Base-by-base conservation (phyloP, 306 rosid species). In the Lathyrus oleraceus region DNA sequence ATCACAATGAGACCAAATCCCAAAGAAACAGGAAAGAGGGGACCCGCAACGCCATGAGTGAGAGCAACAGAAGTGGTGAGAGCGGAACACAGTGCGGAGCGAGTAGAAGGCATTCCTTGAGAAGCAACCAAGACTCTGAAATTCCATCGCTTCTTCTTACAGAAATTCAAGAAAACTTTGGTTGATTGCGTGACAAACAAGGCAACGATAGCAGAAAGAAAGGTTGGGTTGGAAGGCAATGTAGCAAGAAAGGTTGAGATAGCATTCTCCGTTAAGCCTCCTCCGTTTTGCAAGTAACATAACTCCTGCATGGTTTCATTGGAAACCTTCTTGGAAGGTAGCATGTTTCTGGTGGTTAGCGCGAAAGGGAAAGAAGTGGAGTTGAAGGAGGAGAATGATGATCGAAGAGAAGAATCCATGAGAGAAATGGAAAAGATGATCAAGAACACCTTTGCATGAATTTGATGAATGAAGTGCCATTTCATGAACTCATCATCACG, bases 21-120 rank as follows among this genome's bases (percentile, higher is more conserved):
- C 81, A 92, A 76, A 63, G 88, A 89, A 61, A 92, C 95, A 1
- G 96, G 96, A 79, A 92, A 91, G 6, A 91, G 73, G 0, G 97
- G 87, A 53, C 74, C 82, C 0, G 85, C 82, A 30, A 82, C 75
- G 25, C 82, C 85, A 19, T 82, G 85, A 23, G 69, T 65, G 57
- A 92, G 82, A 28, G 95, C 98, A 45, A 89, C 92, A 1, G 98
- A 87, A 38, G 98, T 87, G 23, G 98, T 79, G 69, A 92, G 71
- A 5, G 96, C 98, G 4, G 87, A 86, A 58, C 98, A 92, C 63
- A 92, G 76, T 0, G 98, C 88, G 10, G 96, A 84, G 70, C 86
- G 96, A 12, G 98, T 89, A 15, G 96, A 92, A 16, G 96, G 98
- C 96, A 92, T 89, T 21, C 97, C 97, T 0, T 95, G 95, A 2